A percentile compares a stretch with the other conserved stretches of the same genome.
Evolutionary conservation across 768 basidiomycete species (phyloP).

Genomic region (Xerocomellus dryophilus): DNA sequence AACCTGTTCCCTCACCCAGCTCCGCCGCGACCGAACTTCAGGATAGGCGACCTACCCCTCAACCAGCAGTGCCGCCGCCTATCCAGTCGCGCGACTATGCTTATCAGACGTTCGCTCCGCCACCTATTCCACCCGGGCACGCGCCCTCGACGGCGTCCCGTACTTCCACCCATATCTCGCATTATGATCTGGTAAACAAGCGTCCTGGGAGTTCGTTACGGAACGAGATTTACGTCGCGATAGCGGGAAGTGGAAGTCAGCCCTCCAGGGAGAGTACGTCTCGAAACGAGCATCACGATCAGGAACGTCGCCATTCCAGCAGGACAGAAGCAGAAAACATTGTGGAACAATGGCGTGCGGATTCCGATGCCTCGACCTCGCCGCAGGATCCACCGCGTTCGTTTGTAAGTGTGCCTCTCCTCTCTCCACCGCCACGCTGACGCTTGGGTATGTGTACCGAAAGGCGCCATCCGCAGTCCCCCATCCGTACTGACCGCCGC

Average conservation of each 20-base stretch:
- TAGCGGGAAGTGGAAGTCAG: conserved; percentile 26
- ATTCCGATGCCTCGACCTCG: conserved; percentile 21
- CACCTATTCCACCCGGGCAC: conserved; percentile 12
- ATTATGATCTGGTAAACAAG: conserved; percentile 31
- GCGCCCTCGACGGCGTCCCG: conserved; percentile 26
- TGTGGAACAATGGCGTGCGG: conserved; percentile 31
- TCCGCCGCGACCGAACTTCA: conserved; percentile 15
- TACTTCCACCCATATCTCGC: conserved; percentile 31
- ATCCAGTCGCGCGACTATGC: conserved; percentile 29
- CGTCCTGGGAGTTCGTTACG: conserved; percentile 25
- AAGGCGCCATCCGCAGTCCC: conserved; percentile 18
- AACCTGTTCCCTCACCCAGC: conserved; percentile 16
- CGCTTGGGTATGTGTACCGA: not conserved
- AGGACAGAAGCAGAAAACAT: conserved; percentile 28
- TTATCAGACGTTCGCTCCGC: conserved; percentile 19
- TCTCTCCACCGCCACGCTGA: conserved; percentile 2
- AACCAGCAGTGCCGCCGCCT: conserved; percentile 22
- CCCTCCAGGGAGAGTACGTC: conserved; percentile 16
- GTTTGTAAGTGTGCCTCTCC: conserved; percentile 13
- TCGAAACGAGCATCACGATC: conserved; percentile 16
- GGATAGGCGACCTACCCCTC: conserved; percentile 1
- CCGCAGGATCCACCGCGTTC: conserved; percentile 20
- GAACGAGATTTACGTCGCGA: conserved; percentile 22
- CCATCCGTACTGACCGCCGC: conserved; percentile 9
- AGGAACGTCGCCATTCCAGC: conserved; percentile 13